These are phyloP conservation scores for Yamadazyma endophytica DNA, from an alignment of 805 yeast species.

Conservation along the genomic window DNA sequence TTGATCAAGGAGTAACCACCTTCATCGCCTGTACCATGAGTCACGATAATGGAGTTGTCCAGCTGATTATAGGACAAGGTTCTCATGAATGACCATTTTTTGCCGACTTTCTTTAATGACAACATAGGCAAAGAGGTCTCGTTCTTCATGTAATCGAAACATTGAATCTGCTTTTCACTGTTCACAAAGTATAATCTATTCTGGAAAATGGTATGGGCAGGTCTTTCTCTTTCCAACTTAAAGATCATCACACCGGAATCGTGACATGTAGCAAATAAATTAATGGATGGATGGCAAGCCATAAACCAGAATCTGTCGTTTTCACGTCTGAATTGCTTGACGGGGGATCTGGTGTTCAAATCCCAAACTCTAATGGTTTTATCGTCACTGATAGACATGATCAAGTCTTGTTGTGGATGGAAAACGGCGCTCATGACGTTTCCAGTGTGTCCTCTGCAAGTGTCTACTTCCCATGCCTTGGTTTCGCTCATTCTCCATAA, in stretches of 20 bases:
- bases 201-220: constrained; percentile 74
- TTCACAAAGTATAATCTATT: constrained; percentile 74
- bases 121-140: constrained; percentile 73
- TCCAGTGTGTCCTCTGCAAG: constrained; percentile 96
- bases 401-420: constrained; percentile 91
- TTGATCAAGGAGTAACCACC: constrained; percentile 70
- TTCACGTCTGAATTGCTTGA: constrained; percentile 91
- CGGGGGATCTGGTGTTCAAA: constrained; percentile 85
- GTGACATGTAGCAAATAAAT: constrained; percentile 93
- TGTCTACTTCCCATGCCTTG: constrained; percentile 98
- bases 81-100: constrained; percentile 81
- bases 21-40: constrained; percentile 67
- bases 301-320: constrained; percentile 93
- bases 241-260: constrained; percentile 98
- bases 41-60: constrained; percentile 80
- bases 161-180: constrained; percentile 80
- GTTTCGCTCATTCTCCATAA: constrained; percentile 97
- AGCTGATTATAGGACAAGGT: constrained; percentile 88
- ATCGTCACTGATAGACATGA: constrained; percentile 92
- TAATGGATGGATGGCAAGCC: constrained; percentile 83
- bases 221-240: constrained; percentile 95
- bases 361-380: constrained; percentile 97
- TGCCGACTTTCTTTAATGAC: constrained; percentile 79
- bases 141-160: constrained; percentile 63
- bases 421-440: constrained; percentile 85